phyloP scores from a whole-genome alignment of 805 yeast genomes.

The Monosporozyma servazzii region DNA sequence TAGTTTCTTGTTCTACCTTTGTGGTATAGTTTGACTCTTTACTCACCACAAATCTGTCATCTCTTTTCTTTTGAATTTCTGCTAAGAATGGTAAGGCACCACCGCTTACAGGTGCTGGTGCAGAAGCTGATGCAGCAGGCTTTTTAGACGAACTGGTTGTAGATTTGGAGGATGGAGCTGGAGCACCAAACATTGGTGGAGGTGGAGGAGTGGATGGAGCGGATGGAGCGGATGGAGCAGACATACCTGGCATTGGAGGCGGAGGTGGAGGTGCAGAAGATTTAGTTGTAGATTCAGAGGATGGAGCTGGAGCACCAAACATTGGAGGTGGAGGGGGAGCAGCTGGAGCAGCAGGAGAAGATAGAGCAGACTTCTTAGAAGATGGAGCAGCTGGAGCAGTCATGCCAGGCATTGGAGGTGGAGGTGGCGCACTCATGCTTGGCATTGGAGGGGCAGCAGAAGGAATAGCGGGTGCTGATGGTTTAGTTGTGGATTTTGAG shows the following conservation, averaged over 20 bases:
- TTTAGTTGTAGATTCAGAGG: too few species aligned
- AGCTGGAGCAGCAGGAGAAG: too few species aligned
- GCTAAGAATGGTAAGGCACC: constrained; percentile 43
- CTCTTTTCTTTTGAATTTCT: constrained; percentile 42
- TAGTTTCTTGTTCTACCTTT: constrained; percentile 13
- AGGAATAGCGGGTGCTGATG: too few species aligned
- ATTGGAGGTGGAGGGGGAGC: too few species aligned
- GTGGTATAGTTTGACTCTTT: constrained; percentile 26
- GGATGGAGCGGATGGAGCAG: constrained; percentile 19
- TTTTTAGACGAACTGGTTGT: constrained; percentile 9
- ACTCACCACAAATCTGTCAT: constrained; percentile 38
- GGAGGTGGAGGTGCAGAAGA: constrained; percentile 13
- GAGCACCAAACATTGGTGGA: constrained; percentile 28
- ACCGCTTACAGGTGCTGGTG: constrained; percentile 21
- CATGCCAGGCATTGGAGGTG: too few species aligned
- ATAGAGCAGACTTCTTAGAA: too few species aligned
- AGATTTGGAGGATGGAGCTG: constrained; percentile 34
- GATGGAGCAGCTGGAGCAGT: too few species aligned
- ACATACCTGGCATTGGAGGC: constrained; percentile 20
- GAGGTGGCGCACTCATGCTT: too few species aligned
- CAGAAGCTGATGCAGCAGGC: constrained; percentile 20
- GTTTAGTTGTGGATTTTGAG: constrained; percentile 20
- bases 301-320: too few species aligned
- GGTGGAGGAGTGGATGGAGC: constrained; percentile 13
- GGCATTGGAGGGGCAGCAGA: too few species aligned